A percentile compares a stretch with the other conserved stretches of the same genome.
Evolutionary conservation across 345 rosid genomes (phyloP).

Genomic region (Populus simonii): DNA sequence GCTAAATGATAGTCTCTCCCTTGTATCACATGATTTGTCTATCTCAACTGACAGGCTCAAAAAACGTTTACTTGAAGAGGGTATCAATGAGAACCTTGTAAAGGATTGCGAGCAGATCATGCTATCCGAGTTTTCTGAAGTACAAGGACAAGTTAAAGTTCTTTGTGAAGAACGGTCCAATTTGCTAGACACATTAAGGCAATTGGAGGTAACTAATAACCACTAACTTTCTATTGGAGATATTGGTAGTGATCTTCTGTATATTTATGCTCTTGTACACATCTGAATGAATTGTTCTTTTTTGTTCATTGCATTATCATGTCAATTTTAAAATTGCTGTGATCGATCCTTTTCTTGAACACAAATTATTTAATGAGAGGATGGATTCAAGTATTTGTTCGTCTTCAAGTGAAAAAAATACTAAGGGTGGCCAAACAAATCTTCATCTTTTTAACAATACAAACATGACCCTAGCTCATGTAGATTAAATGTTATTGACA

Average conservation of each 20-base stretch:
- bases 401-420: neutral
- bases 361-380: neutral
- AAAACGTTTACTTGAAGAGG: conserved; percentile 61
- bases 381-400: neutral
- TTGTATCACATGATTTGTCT: conserved; percentile 53
- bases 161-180: conserved; percentile 73
- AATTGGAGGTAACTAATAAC: conserved; percentile 64
- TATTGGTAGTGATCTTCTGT: conserved; percentile 8
- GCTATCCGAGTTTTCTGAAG: conserved; percentile 76
- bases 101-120: conserved; percentile 87
- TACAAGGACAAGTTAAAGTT: conserved; percentile 65
- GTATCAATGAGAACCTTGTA: conserved; percentile 62
- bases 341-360: neutral
- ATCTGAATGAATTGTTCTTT: neutral
- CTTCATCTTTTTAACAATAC: neutral
- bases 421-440: neutral
- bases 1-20: conserved; percentile 54
- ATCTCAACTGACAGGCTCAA: conserved; percentile 78
- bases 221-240: neutral
- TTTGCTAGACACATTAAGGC: conserved; percentile 79
- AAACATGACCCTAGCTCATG: neutral
- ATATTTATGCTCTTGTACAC: neutral
- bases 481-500: neutral
- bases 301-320: neutral
- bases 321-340: neutral